Base-by-base conservation (phyloP, 495 filamentous ascomycete species). In the Cercophora samala region DNA sequence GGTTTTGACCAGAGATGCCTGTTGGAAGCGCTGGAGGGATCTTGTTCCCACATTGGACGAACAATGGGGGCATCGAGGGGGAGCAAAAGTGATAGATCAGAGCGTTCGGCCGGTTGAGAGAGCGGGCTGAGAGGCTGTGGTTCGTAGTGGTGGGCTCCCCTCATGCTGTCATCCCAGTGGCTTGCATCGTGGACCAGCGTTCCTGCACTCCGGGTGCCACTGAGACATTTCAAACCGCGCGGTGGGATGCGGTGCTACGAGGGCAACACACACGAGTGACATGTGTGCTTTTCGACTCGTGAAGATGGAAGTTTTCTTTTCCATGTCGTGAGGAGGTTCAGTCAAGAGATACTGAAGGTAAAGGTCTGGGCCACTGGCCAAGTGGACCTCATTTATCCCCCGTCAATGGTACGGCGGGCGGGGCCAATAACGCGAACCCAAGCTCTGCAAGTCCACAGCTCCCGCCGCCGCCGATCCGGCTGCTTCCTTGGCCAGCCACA, bases 391-490 rank as follows among this genome's bases (percentile, higher is more conserved):
- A 46, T 63, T 29, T 63, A 54, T 32, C 18, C 25, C 59, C 59
- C 59, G 25, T 23, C 37, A 13, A 46, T 46, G 37, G 37, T 46
- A 46, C 13, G 37, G 37, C 37, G 37, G 37, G 37, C 6, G 11
- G 37, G 6, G 3, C 37, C 37, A 13, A 46, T 46, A 46, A 46
- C 37, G 37, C 37, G 15, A 46, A 13, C 37, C 37, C 37, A 46
- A 46, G 37, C 37, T 46, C 37, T 46, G 37, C 37, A 9, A 46
- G 53, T 56, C 53, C 54, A 58, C 53, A 29, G 68, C 63, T 55
- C 63, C 53, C 29, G 42, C 26, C 58, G 60, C 22, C 61, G 70
- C 54, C 70, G 70, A 72, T 72, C 70, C 70, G 70, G 70, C 64
- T 66, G 68, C 60, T 70, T 63, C 66, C 70, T 59, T 51, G 60